These are phyloP conservation scores for Guyanaporus albipodus DNA, from an alignment of 768 basidiomycete genomes.

Conservation along the genomic window DNA sequence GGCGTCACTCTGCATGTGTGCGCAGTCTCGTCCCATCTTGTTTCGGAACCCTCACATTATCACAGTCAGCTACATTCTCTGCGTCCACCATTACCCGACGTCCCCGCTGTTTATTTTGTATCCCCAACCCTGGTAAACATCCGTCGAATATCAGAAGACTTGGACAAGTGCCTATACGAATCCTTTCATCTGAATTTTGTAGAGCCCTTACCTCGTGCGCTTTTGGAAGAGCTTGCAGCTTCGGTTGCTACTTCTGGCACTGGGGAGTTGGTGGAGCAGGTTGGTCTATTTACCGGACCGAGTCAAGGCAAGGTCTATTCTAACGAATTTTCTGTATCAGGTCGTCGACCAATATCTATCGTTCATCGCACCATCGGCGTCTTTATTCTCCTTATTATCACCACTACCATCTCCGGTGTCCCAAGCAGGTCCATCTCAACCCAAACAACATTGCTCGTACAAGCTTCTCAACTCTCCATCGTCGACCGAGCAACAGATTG, in stretches of 20 bases:
- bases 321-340: constrained; percentile 34
- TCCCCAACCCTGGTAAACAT: constrained; percentile 86
- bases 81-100: constrained; percentile 87
- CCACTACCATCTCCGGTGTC: constrained; percentile 40
- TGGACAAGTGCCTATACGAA: constrained; percentile 86
- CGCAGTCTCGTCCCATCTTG: constrained; percentile 29
- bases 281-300: constrained; percentile 23
- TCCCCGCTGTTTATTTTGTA: constrained; percentile 96
- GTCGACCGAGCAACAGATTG: constrained; percentile 86
- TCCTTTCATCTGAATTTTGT: constrained; percentile 95
- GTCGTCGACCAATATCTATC: constrained; percentile 97
- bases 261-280: constrained; percentile 77
- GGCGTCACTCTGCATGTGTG: constrained; percentile 98
- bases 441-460: constrained; percentile 61
- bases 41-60: constrained; percentile 1
- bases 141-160: constrained; percentile 87
- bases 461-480: constrained; percentile 86
- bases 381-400: constrained; percentile 86
- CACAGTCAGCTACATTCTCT: constrained; percentile 84
- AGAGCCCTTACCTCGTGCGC: constrained; percentile 79
- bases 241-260: constrained; percentile 82
- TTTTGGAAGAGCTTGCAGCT: constrained; percentile 92
- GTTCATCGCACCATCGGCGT: constrained; percentile 90
- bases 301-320: not conserved
- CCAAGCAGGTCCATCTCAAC: constrained; percentile 33